A percentile compares a stretch with the other conserved stretches of the same genome.
phyloP scores from a whole-genome alignment of 2,329 filamentous ascomycete genomes.

The Claviceps sp. region DNA sequence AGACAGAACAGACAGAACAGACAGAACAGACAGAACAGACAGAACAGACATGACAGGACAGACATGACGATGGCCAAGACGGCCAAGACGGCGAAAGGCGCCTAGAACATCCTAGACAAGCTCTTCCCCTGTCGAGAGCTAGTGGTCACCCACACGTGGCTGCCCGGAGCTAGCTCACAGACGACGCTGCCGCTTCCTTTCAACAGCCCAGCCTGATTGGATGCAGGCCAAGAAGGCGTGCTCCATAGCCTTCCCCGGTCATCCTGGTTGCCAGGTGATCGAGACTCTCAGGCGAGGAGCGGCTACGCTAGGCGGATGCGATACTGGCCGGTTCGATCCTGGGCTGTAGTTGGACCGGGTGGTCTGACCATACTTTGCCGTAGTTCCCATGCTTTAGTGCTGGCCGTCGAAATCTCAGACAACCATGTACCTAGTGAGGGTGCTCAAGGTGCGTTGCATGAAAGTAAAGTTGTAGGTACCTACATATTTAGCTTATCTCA shows the following conservation, averaged over 20 bases:
- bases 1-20: too few species aligned
- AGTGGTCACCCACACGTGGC: constrained; percentile 10
- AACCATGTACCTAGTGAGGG: neutral
- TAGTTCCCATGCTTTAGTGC: neutral
- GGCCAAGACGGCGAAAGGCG: too few species aligned
- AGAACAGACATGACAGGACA: too few species aligned
- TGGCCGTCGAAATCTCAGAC: neutral
- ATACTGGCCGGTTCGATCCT: neutral
- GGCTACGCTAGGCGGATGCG: neutral
- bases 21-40: too few species aligned
- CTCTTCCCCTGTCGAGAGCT: neutral
- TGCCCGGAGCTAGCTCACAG: constrained; percentile 8
- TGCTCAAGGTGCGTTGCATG: too few species aligned
- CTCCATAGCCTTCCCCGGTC: neutral
- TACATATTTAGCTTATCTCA: neutral
- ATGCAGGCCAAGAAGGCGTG: neutral
- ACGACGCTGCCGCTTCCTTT: constrained; percentile 5
- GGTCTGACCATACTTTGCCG: neutral
- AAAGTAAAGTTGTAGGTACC: neutral
- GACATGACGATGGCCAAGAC: too few species aligned
- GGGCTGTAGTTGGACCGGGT: neutral
- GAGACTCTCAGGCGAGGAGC: neutral
- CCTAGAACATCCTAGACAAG: too few species aligned
- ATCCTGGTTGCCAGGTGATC: neutral
- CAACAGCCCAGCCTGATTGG: neutral